Evolutionary conservation across 2,329 filamentous ascomycete genomes (phyloP).

Genomic region (Cladophialophora immunda): DNA sequence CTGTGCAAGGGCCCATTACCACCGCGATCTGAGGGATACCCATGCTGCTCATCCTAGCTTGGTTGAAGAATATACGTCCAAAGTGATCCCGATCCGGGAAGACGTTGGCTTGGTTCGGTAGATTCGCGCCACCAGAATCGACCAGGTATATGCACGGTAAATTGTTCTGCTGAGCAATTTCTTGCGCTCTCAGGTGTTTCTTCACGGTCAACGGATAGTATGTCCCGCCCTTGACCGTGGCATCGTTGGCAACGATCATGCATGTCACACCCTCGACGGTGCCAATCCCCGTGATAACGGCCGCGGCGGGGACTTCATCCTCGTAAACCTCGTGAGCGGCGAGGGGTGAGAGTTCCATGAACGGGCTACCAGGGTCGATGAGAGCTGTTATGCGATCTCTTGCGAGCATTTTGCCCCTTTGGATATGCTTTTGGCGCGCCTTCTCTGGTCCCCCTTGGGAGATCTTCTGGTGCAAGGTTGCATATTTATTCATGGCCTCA

Average conservation of each 20-base stretch:
- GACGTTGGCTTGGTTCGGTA: constrained; percentile 93
- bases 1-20: constrained; percentile 97
- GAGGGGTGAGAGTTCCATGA: constrained; percentile 92
- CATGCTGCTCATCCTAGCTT: constrained; percentile 87
- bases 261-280: constrained; percentile 90
- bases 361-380: constrained; percentile 87
- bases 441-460: constrained; percentile 81
- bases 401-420: constrained; percentile 91
- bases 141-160: constrained; percentile 91
- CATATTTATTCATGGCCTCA: constrained; percentile 73
- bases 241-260: constrained; percentile 94
- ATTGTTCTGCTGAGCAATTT: constrained; percentile 86
- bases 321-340: constrained; percentile 88
- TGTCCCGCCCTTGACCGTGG: constrained; percentile 95
- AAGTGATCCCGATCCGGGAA: constrained; percentile 97
- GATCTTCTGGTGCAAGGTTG: constrained; percentile 74
- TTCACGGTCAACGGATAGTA: constrained; percentile 98
- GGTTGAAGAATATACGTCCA: constrained; percentile 97
- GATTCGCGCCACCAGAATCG: constrained; percentile 92
- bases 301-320: constrained; percentile 86
- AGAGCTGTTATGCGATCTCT: constrained; percentile 87
- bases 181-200: constrained; percentile 93
- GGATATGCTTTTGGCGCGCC: constrained; percentile 85
- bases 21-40: constrained; percentile 94
- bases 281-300: constrained; percentile 91